These are phyloP conservation scores for Nannochloropsis salina DNA, from an alignment of 108 stramenopile genomes.

Conservation along the genomic window DNA sequence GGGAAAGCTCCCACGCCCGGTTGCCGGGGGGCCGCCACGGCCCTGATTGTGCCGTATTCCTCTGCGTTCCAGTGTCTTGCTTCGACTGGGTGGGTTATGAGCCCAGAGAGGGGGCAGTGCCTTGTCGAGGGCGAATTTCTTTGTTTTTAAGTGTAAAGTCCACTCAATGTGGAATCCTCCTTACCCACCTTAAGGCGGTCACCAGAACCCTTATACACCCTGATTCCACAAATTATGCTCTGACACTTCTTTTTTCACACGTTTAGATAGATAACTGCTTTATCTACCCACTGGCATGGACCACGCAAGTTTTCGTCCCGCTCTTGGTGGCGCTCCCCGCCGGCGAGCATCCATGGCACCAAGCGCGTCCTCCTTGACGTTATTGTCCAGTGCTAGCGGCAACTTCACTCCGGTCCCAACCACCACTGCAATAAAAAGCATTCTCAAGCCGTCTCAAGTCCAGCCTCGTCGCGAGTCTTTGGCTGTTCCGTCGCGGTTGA, in stretches of 20 bases:
- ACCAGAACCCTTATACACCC: too few species aligned
- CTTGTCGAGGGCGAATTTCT: too few species aligned
- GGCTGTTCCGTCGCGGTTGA: neutral
- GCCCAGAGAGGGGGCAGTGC: too few species aligned
- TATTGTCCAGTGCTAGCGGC: neutral
- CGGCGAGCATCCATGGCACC: slow-evolving; percentile 8
- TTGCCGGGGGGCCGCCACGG: too few species aligned
- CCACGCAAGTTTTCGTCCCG: neutral
- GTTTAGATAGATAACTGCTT: neutral
- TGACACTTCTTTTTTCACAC: neutral
- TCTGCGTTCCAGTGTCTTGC: too few species aligned
- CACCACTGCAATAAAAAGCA: neutral
- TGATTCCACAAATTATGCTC: too few species aligned
- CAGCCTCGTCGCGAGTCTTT: neutral
- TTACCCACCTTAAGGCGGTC: too few species aligned
- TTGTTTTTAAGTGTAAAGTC: too few species aligned
- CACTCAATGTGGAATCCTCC: too few species aligned
- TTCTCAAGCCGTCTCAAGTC: neutral
- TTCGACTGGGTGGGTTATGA: too few species aligned
- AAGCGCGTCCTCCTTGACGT: neutral
- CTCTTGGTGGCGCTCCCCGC: neutral
- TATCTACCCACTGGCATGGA: neutral
- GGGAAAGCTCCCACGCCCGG: too few species aligned
- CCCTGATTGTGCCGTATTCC: too few species aligned
- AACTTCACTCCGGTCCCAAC: neutral